Base-by-base conservation (phyloP, 257 asterid species). In the Solanum chilense region DNA sequence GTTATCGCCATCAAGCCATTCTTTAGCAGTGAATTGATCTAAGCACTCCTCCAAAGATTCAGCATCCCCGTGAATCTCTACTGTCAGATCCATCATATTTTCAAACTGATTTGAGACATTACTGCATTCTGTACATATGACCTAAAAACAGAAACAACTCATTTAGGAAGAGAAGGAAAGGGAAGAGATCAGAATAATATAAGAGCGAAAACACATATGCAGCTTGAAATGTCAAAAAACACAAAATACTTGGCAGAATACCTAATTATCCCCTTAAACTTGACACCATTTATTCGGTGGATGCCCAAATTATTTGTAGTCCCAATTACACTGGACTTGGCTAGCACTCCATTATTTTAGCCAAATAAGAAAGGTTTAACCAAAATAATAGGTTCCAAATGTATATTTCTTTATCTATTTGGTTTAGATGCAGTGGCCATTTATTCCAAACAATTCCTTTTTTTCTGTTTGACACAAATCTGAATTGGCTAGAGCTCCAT, bases 81-180 rank as follows among this genome's bases (percentile, higher is more conserved):
- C 99, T 69, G 98, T 97, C 91, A 97, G 94, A 92, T 97, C 99
- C 99, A 97, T 96, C 98, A 97, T 94, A 89, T 95, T 97, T 89
- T 97, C 99, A 89, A 92, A 93, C 90, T 95, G 99, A 89, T 95
- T 93, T 25, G 99, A 97, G 60, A 95, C 90, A 84, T 94, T 97
- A 86, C 92, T 91, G 94, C 99, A 97, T 89, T 94, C 90, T n/a
- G 98, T 89, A 80, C 99, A 97, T 89, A 97, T 92, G 88, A 97
- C 99, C 99, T 97, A 92, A 10, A 74, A 86, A 90, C 31, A 83
- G 52, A 74, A 86, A 39, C 75, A 82, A 47, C 20, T 49, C 69
- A 81, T 20, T 49, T 49, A 81, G 12, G 45, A 15, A 49, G 68
- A 81, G 69, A 47, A 47, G 27, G 84, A 60, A 85, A 60, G 75